phyloP scores from a whole-genome alignment of 129 eudicot species.

The Escallonia herrerae region DNA sequence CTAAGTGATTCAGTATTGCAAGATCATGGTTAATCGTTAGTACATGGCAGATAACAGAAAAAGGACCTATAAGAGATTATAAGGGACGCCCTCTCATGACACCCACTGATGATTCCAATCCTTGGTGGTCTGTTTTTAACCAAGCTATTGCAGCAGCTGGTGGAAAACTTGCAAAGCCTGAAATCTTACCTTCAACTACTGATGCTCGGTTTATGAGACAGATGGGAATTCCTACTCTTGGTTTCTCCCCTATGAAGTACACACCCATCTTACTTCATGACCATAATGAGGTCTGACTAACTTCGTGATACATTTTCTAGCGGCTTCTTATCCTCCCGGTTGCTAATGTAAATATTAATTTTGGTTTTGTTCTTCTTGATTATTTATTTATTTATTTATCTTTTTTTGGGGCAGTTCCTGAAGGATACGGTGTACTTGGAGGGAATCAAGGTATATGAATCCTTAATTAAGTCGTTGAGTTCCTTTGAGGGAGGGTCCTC shows the following conservation, averaged over 20 bases:
- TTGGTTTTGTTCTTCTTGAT: background rate
- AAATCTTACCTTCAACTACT: constrained; percentile 76
- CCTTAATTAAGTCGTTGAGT: constrained; percentile 61
- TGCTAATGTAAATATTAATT: background rate
- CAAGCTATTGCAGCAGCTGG: constrained; percentile 61
- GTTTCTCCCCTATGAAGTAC: constrained; percentile 93
- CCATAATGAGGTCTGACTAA: constrained; percentile 59
- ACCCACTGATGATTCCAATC: constrained; percentile 60
- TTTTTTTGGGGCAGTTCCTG: constrained; percentile 53
- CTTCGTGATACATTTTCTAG: background rate
- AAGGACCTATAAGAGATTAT: constrained; percentile 63
- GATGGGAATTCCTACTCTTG: constrained; percentile 69
- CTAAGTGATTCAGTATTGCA: too few species aligned
- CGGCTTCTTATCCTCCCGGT: too few species aligned
- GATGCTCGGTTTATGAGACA: constrained; percentile 77
- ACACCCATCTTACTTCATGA: constrained; percentile 90
- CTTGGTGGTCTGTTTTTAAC: constrained; percentile 83
- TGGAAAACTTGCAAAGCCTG: constrained; percentile 71
- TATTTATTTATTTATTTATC: too few species aligned
- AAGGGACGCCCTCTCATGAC: constrained; percentile 68
- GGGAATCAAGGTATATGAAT: constrained; percentile 87
- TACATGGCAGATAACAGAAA: constrained; percentile 40
- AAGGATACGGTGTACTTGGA: constrained; percentile 58
- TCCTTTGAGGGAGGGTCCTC: constrained; percentile 21
- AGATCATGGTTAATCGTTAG: too few species aligned